A percentile compares a stretch with the other conserved stretches of the same genome.
phyloP scores from a whole-genome alignment of 2,329 filamentous ascomycete genomes.

The Paracorniculantispora psalliotae region DNA sequence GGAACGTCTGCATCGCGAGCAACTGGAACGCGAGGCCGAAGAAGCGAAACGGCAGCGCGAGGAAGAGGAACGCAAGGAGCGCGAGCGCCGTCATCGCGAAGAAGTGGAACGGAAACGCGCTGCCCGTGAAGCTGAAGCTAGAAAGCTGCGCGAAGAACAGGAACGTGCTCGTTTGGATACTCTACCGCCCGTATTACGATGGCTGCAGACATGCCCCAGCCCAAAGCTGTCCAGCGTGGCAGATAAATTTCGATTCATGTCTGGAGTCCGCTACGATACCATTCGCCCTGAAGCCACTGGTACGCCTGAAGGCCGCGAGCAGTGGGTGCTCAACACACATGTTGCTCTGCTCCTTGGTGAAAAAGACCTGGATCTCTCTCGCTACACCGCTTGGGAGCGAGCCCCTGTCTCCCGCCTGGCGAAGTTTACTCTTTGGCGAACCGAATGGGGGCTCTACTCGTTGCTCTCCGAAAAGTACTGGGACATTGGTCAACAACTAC shows the following conservation, averaged over 20 bases:
- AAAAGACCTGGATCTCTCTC: conserved; percentile 55
- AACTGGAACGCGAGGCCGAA: conserved; percentile 43
- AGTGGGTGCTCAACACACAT: conserved; percentile 62
- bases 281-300: conserved; percentile 50
- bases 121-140: conserved; percentile 47
- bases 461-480: conserved; percentile 46
- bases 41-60: conserved; percentile 46
- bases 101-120: conserved; percentile 45
- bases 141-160: conserved; percentile 48
- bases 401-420: conserved; percentile 48
- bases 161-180: conserved; percentile 51
- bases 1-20: conserved; percentile 32
- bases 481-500: conserved; percentile 49
- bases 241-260: conserved; percentile 50
- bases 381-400: conserved; percentile 57
- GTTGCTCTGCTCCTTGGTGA: conserved; percentile 60
- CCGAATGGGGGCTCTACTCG: conserved; percentile 53
- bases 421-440: conserved; percentile 55
- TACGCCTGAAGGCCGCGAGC: conserved; percentile 54
- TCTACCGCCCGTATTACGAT: conserved; percentile 55
- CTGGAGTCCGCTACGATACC: conserved; percentile 60
- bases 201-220: conserved; percentile 51
- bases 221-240: conserved; percentile 48
- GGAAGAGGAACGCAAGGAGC: conserved; percentile 47
- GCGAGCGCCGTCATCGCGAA: conserved; percentile 42